phyloP scores from a whole-genome alignment of 2,329 filamentous ascomycete species.

The Zasmidium citrigriseum region DNA sequence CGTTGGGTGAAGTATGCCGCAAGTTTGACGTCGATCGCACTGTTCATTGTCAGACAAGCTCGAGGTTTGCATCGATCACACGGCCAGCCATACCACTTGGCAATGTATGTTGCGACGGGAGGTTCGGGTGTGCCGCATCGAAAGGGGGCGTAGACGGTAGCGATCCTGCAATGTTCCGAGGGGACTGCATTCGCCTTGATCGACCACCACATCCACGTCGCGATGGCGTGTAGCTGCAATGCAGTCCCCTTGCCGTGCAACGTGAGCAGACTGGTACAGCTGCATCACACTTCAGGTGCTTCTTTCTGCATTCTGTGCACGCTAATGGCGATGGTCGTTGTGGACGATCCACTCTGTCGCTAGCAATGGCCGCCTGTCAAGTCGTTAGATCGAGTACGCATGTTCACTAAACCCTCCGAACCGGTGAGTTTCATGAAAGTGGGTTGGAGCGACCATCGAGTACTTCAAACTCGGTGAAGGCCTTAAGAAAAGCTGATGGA shows the following conservation, averaged over 20 bases:
- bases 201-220: constrained; percentile 71
- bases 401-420: background rate
- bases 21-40: background rate
- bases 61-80: background rate
- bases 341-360: background rate
- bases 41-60: background rate
- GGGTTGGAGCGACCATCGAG: too few species aligned
- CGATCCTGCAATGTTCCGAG: constrained; percentile 45
- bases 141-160: constrained; percentile 54
- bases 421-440: background rate
- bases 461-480: background rate
- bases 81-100: background rate
- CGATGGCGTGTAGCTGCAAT: constrained; percentile 73
- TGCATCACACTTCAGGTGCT: constrained; percentile 78
- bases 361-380: background rate
- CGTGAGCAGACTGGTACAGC: constrained; percentile 65
- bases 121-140: constrained; percentile 27
- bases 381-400: background rate
- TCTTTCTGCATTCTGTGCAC: constrained; percentile 48
- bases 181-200: constrained; percentile 30
- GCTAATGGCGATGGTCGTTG: constrained; percentile 23
- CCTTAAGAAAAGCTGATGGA: background rate
- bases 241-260: constrained; percentile 58
- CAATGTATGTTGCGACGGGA: background rate
- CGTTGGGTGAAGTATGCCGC: background rate